Evolutionary conservation across 2,329 filamentous ascomycete genomes (phyloP), one percentile per base, ranked within the genome.

Genomic region (Epichloe festucae): DNA sequence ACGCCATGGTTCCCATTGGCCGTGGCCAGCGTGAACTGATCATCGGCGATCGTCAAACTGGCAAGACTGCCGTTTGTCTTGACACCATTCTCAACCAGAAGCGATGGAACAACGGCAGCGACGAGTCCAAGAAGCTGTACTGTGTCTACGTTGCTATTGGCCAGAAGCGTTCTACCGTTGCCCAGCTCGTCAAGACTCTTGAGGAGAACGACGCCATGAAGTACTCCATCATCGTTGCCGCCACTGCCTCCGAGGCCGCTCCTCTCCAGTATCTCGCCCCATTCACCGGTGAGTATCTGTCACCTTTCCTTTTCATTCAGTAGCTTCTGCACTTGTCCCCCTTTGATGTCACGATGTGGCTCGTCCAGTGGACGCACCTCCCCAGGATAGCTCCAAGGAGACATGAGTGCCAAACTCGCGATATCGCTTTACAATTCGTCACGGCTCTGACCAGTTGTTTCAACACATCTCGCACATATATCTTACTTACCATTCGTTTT

Each of bases 1-100:
- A 98, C 72, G 90, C 93, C 76, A 97, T 98, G 93, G 93, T 98
- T 65, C 93, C 93, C 67, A 96, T 98, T 66, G 93, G 93, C 72
- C 93, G 93, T 91, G 93, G 93, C 70, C 93, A 98, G 82, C 93
- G 93, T 91, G 93, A 98, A 81, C 79, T 98, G 82, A 97, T 98
- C 74, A 98, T 98, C 75, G 93, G 93, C 80, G 93, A 98, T 73
- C 93, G 93, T 89, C 93, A 98, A 78, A 98, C 93, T 66, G 93
- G 93, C 75, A 98, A 98, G 87, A 98, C 93, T 70, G 93, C 93
- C 67, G 91, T 98, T 70, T 91, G 86, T 67, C 88, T 98, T 57
- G 93, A 98, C 72, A 84, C 91, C 73, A 97, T 98, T 64, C 85
- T 98, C 58, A 98, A 98, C 86, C 93, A 98, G 82, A 94, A 93